Conservation (phyloP, 352 stramenopile species). For the Globisporangium spiculum region DNA sequence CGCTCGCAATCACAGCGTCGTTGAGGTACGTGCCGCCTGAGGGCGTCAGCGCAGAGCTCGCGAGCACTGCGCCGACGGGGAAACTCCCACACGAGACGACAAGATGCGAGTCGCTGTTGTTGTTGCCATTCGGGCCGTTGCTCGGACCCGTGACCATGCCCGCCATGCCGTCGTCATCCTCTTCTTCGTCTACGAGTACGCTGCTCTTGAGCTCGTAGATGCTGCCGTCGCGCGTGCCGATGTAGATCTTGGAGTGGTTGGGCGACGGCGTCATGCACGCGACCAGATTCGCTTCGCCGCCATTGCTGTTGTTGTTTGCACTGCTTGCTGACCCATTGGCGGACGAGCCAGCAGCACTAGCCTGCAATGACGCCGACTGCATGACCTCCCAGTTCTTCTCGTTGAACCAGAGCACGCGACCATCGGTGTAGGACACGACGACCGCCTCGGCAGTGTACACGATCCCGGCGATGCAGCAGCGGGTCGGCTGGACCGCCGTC, state of each 20-base stretch:
- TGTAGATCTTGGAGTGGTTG: constrained; percentile 52
- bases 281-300: constrained; percentile 14
- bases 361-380: constrained; percentile 27
- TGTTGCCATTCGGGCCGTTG: neutral
- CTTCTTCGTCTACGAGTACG: constrained; percentile 51
- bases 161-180: constrained; percentile 37
- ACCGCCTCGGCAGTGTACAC: constrained; percentile 55
- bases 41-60: constrained; percentile 49
- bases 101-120: constrained; percentile 25
- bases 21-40: constrained; percentile 40
- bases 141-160: constrained; percentile 3
- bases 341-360: constrained; percentile 9
- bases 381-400: constrained; percentile 43
- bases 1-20: constrained; percentile 51
- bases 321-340: neutral
- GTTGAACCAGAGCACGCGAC: constrained; percentile 45
- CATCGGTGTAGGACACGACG: constrained; percentile 49
- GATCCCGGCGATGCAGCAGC: constrained; percentile 38
- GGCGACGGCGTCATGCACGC: constrained; percentile 46
- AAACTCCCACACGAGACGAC: constrained; percentile 47
- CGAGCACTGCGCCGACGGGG: constrained; percentile 44
- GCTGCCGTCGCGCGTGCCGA: constrained; percentile 49
- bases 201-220: constrained; percentile 67
- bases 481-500: constrained; percentile 30
- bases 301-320: neutral